These are phyloP conservation scores for Cladobotryum protrusum DNA, from an alignment of 2,329 filamentous ascomycete genomes.

Conservation along the genomic window DNA sequence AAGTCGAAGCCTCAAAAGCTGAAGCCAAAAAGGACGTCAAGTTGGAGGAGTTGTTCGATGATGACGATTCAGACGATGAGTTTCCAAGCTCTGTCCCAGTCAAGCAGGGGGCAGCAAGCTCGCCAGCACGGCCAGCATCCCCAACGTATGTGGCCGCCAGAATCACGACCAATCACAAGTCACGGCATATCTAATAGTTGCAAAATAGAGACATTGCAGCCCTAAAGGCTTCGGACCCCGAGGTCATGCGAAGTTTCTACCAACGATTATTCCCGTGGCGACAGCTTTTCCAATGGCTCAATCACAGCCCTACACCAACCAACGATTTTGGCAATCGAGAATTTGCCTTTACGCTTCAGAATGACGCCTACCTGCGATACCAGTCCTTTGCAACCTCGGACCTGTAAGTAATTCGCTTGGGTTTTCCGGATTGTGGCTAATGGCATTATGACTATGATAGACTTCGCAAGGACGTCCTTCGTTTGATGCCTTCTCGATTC, in stretches of 20 bases:
- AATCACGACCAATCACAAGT: neutral
- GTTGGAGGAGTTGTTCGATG: conserved; percentile 54
- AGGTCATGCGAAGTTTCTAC: conserved; percentile 90
- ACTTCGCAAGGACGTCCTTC: conserved; percentile 84
- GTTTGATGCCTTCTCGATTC: conserved; percentile 85
- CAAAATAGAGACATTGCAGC: conserved; percentile 26
- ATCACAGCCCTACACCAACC: conserved; percentile 79
- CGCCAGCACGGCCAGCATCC: conserved; percentile 35
- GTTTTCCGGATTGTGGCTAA: neutral
- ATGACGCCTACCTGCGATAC: conserved; percentile 88
- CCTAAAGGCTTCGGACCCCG: conserved; percentile 60
- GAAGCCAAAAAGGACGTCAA: conserved; percentile 40
- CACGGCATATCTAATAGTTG: neutral
- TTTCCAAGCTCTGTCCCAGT: conserved; percentile 46
- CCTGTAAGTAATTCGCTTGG: conserved; percentile 31
- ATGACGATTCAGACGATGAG: conserved; percentile 55
- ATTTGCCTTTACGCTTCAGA: conserved; percentile 91
- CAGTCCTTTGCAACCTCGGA: conserved; percentile 58
- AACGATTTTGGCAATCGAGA: conserved; percentile 90
- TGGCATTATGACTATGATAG: conserved; percentile 32
- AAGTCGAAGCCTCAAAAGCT: conserved; percentile 5
- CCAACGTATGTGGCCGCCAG: conserved; percentile 33
- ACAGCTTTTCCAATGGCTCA: conserved; percentile 94
- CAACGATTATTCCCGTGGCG: conserved; percentile 93
- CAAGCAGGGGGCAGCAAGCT: conserved; percentile 33